Base-by-base conservation (phyloP, 768 basidiomycete genomes). In the Kondoa subrosea region DNA sequence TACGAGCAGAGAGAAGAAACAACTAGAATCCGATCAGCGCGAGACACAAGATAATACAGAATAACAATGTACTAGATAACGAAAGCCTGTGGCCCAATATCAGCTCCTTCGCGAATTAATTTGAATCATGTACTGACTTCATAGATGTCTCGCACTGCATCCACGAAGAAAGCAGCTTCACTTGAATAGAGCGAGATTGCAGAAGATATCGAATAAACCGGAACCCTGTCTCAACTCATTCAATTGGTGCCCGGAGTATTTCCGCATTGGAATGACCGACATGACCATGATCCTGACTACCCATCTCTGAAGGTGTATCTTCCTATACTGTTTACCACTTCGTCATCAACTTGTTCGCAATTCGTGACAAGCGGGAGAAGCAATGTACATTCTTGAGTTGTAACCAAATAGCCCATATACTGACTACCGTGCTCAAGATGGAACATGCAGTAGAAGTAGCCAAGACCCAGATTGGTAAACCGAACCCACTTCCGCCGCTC, bases 201-300 rank as follows among this genome's bases (percentile, higher is more conserved):
- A 2, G 90, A 91, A 0, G 95, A 82, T 31, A 97, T 80, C 0
- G 85, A 90, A 76, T 99, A 97, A 31, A 97, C 79, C 0, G 93
- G 93, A 3, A 81, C 79, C 79, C 78, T 78, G 60, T 3, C 27
- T 2, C 57, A 12, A 4, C 31, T 26, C 3, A n/a, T 3, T 25
- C 12, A 26, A 66, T 31, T 21, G 30, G 65, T 40, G n/a, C n/a
- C n/a, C n/a, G n/a, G n/a, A n/a, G n/a, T 33, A 30, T 26, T 15
- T 32, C 25, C 64, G 26, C 1, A 56, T n/a, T 26, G 15, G 40
- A 26, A 17, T 1, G 26, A 40, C 21, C 14, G 4, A 57, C 91
- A 96, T 96, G 72, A 96, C 70, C 88, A 97, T 91, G 75, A 97
- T 95, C 60, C 95, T 83, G 57, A 95, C 82, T 62, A 93, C 91